These are phyloP conservation scores for Phaeosphaeria sp. DNA, from an alignment of 2,329 filamentous ascomycete species.

Conservation along the genomic window DNA sequence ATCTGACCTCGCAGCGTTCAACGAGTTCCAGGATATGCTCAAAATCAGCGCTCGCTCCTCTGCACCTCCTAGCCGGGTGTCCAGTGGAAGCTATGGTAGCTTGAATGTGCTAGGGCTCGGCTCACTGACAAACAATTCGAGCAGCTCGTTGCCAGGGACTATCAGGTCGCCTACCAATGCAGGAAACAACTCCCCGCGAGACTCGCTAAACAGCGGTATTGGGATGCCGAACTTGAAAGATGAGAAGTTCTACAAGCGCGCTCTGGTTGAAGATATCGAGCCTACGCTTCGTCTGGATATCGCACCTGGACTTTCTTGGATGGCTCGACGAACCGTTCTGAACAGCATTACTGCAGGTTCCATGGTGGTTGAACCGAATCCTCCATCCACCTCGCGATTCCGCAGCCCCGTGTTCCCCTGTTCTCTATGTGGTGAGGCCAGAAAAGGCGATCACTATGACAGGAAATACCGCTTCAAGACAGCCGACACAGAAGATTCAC, in stretches of 20 bases:
- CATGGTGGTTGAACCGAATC: conserved; percentile 82
- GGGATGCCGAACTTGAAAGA: conserved; percentile 76
- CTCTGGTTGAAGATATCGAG: conserved; percentile 88
- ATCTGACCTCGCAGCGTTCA: conserved; percentile 79
- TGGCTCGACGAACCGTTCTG: conserved; percentile 84
- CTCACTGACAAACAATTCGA: conserved; percentile 58
- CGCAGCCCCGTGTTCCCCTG: conserved; percentile 71
- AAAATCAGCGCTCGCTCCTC: conserved; percentile 65
- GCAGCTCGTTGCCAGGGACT: conserved; percentile 60
- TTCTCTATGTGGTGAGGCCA: conserved; percentile 84
- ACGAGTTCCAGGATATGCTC: conserved; percentile 83
- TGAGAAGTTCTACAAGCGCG: conserved; percentile 91
- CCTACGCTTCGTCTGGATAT: conserved; percentile 88
- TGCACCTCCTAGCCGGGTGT: conserved; percentile 69
- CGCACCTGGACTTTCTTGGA: conserved; percentile 91
- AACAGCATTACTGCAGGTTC: conserved; percentile 83
- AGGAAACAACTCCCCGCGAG: conserved; percentile 46
- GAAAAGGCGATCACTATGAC: conserved; percentile 72
- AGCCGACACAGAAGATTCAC: conserved; percentile 83
- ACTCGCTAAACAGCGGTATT: conserved; percentile 24
- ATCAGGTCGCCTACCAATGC: conserved; percentile 53
- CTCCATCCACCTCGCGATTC: conserved; percentile 55
- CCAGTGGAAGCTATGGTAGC: conserved; percentile 73
- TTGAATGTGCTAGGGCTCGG: conserved; percentile 66
- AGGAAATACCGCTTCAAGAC: conserved; percentile 89